These are phyloP conservation scores for Leccinum broughii DNA, from an alignment of 768 basidiomycete genomes.

Conservation along the genomic window DNA sequence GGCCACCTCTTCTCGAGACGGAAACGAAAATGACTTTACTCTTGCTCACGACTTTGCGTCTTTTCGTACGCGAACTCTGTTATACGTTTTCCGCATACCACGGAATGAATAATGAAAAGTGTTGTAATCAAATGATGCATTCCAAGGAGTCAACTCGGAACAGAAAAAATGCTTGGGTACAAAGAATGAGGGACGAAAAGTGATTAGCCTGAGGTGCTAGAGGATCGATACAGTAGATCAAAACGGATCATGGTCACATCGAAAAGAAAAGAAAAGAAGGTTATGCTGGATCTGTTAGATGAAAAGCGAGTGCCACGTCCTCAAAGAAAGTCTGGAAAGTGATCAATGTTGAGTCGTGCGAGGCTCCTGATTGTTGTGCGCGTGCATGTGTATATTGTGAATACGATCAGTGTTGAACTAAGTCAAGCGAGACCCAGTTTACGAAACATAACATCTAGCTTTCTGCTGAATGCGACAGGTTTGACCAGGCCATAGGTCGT, in stretches of 20 bases:
- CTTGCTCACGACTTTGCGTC: too few species aligned
- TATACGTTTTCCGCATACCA: too few species aligned
- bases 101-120: too few species aligned
- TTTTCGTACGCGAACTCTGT: too few species aligned
- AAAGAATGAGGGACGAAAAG: neutral
- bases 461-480: slow-evolving; percentile 86
- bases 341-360: slow-evolving; percentile 15
- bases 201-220: neutral
- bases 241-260: neutral
- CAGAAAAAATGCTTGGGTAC: neutral
- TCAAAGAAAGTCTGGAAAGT: slow-evolving; percentile 6
- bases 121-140: slow-evolving; percentile 11
- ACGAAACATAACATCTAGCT: slow-evolving; percentile 79
- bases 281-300: neutral
- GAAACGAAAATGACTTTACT: too few species aligned
- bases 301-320: slow-evolving; percentile 1
- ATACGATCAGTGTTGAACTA: slow-evolving; percentile 8
- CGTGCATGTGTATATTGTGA: slow-evolving; percentile 9
- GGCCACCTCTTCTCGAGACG: too few species aligned
- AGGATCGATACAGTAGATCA: slow-evolving; percentile 12
- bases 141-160: slow-evolving; percentile 1
- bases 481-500: slow-evolving; percentile 71
- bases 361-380: neutral
- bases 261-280: neutral
- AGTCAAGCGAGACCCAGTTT: slow-evolving; percentile 57